Conservation (phyloP, 1,284 basidiomycete species). For the Malassezia obtusa region DNA sequence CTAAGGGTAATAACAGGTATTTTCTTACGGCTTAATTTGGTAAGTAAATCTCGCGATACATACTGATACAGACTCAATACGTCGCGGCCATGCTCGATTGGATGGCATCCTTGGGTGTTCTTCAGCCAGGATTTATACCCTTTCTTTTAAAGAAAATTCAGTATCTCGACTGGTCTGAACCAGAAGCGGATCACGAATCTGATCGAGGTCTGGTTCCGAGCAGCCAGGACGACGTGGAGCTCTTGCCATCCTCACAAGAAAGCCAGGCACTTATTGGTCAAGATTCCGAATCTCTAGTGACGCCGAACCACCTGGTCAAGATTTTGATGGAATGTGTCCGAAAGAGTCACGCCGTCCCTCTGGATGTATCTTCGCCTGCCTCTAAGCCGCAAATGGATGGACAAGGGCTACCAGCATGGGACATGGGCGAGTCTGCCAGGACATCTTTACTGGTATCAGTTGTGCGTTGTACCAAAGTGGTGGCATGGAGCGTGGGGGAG, state of each 20-base stretch:
- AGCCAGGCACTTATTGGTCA: not conserved
- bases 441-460: not conserved
- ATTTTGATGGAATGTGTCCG: conserved; percentile 22
- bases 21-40: conserved; percentile 17
- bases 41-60: not conserved
- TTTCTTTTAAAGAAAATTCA: not conserved
- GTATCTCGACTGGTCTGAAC: not conserved
- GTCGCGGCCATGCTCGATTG: conserved; percentile 20
- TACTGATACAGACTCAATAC: conserved; percentile 9
- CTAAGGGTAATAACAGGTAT: conserved; percentile 23
- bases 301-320: conserved; percentile 17
- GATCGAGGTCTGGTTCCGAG: not conserved
- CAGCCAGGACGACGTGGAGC: not conserved
- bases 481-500: conserved; percentile 9
- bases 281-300: not conserved
- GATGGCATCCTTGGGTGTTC: conserved; percentile 7
- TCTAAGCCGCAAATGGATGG: not conserved
- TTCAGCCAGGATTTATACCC: conserved; percentile 7
- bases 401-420: not conserved
- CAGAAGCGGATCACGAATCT: not conserved
- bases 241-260: conserved; percentile 1
- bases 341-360: conserved; percentile 14
- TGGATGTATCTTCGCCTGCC: not conserved
- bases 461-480: not conserved
- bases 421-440: not conserved